Conservation (phyloP, 768 basidiomycete species). For the Crassisporium funariophilum region DNA sequence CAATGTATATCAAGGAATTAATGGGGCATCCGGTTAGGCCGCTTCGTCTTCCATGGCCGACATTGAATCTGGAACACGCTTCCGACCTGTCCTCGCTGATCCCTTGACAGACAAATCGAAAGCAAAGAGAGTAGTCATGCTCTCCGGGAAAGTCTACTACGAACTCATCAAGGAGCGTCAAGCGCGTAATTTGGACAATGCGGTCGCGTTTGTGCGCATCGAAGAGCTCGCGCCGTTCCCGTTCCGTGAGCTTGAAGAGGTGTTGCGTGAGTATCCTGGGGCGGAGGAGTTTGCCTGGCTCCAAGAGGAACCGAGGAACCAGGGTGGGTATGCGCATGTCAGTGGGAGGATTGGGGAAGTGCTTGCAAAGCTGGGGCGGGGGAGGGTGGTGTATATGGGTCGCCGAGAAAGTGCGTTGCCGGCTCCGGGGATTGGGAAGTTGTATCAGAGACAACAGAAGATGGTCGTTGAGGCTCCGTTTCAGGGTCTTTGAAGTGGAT, state of each 20-base stretch:
- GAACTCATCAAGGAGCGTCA: slow-evolving; percentile 76
- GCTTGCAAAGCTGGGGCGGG: slow-evolving; percentile 38
- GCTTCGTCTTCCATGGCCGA: slow-evolving; percentile 71
- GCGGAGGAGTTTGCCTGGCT: slow-evolving; percentile 60
- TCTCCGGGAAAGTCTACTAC: slow-evolving; percentile 88
- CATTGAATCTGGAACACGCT: slow-evolving; percentile 57
- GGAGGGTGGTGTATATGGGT: slow-evolving; percentile 51
- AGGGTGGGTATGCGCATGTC: slow-evolving; percentile 79
- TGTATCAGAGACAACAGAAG: slow-evolving; percentile 68
- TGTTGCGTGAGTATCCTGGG: slow-evolving; percentile 46
- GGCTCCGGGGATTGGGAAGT: slow-evolving; percentile 72
- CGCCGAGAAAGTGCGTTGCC: slow-evolving; percentile 73
- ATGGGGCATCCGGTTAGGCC: slow-evolving; percentile 45
- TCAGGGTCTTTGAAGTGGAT: slow-evolving; percentile 10
- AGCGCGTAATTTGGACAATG: slow-evolving; percentile 44
- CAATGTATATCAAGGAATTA: background rate
- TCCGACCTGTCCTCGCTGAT: slow-evolving; percentile 71
- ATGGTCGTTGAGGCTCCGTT: slow-evolving; percentile 63
- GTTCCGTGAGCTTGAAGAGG: slow-evolving; percentile 50
- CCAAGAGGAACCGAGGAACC: slow-evolving; percentile 90
- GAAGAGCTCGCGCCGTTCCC: slow-evolving; percentile 93
- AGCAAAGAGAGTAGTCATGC: slow-evolving; percentile 67
- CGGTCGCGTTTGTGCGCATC: slow-evolving; percentile 71
- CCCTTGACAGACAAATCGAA: slow-evolving; percentile 34
- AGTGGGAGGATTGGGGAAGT: slow-evolving; percentile 54